Conservation (phyloP, 768 basidiomycete genomes). For the Rhodotorula toruloides region DNA sequence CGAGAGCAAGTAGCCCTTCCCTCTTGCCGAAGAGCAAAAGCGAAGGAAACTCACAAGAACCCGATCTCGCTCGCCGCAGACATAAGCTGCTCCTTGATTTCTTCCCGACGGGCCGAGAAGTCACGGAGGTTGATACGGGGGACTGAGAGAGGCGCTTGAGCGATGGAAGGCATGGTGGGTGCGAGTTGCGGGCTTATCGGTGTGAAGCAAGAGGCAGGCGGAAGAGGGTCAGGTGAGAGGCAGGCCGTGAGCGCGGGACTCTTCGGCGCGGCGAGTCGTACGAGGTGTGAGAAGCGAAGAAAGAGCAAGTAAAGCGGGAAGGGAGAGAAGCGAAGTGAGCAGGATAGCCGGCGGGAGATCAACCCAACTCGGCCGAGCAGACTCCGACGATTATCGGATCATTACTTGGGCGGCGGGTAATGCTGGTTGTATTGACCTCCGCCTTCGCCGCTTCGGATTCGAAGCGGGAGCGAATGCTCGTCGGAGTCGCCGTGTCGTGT, state of each 20-base stretch:
- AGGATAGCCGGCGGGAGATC: neutral
- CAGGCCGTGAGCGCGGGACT: no score
- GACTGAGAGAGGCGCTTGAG: neutral
- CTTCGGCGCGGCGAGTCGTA: neutral
- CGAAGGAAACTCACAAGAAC: slow-evolving; percentile 40
- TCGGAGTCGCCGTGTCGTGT: neutral
- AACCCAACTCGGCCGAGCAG: neutral
- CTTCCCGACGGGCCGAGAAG: slow-evolving; percentile 40
- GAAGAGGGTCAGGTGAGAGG: neutral
- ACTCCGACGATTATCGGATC: neutral
- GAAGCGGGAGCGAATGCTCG: neutral
- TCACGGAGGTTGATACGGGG: slow-evolving; percentile 42
- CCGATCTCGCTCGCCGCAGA: slow-evolving; percentile 41
- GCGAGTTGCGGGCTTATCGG: no score
- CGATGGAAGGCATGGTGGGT: slow-evolving; percentile 6
- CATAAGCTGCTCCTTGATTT: slow-evolving; percentile 42
- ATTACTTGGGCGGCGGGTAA: no score
- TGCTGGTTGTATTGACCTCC: no score
- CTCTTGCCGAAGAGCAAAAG: neutral
- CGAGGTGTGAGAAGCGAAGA: no score
- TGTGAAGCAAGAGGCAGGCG: neutral
- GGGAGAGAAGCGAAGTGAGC: neutral
- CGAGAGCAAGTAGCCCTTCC: no score
- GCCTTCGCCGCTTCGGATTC: no score
- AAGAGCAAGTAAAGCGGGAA: neutral